phyloP scores from a whole-genome alignment of 495 filamentous ascomycete genomes.

The Xanthoparmelia taractica region DNA sequence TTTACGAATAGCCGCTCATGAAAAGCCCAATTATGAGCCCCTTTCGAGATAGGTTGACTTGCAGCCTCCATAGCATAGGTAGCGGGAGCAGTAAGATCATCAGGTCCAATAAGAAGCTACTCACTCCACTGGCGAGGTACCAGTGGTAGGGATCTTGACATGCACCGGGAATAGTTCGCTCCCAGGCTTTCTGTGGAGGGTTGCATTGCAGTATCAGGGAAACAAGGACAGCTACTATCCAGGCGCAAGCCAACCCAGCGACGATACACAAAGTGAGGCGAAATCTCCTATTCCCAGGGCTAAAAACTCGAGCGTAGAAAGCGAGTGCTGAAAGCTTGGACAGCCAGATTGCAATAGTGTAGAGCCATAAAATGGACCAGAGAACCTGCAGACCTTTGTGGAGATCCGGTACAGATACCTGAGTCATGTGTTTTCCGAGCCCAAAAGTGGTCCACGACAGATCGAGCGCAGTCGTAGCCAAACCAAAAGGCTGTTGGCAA shows the following conservation, averaged over 20 bases:
- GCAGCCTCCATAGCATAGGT: slow-evolving; percentile 13
- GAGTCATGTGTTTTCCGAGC: slow-evolving; percentile 8
- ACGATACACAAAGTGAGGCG: slow-evolving; percentile 20
- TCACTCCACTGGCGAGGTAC: slow-evolving; percentile 6
- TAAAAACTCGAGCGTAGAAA: slow-evolving; percentile 27
- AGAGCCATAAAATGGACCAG: slow-evolving; percentile 4
- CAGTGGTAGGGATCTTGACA: slow-evolving; percentile 15
- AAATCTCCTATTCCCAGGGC: slow-evolving; percentile 21
- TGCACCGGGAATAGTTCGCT: slow-evolving; percentile 21
- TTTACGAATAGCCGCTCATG: slow-evolving; percentile 10
- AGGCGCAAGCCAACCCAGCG: slow-evolving; percentile 23
- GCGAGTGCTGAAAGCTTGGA: slow-evolving; percentile 23
- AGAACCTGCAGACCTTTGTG: slow-evolving; percentile 2
- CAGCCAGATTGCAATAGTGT: slow-evolving; percentile 22
- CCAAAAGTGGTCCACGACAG: not conserved
- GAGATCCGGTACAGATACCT: not conserved
- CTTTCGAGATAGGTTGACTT: slow-evolving; percentile 2
- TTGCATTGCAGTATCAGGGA: slow-evolving; percentile 29
- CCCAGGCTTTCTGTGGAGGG: slow-evolving; percentile 30
- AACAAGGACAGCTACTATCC: slow-evolving; percentile 23
- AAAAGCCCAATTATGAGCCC: slow-evolving; percentile 10
- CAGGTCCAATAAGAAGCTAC: slow-evolving; percentile 13
- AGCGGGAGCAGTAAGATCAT: slow-evolving; percentile 12
- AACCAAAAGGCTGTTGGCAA: not conserved
- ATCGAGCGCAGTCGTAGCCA: not conserved